phyloP scores from a whole-genome alignment of 345 rosid genomes.

The Nasturtium officinale region DNA sequence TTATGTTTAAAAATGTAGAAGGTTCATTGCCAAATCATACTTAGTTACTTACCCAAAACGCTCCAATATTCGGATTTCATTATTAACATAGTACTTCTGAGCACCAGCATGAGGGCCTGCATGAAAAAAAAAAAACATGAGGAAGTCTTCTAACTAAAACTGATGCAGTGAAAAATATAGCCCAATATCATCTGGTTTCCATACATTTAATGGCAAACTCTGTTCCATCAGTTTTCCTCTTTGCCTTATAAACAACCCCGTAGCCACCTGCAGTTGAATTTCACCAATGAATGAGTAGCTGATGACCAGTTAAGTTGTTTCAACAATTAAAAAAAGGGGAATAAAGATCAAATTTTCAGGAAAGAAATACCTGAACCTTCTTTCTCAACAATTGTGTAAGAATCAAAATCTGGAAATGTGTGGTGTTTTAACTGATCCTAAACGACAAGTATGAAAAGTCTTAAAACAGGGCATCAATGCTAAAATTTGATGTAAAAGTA shows the following conservation, averaged over 20 bases:
- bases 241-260: constrained; percentile 86
- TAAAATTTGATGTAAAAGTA: background rate
- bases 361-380: constrained; percentile 82
- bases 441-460: constrained; percentile 16
- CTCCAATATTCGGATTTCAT: constrained; percentile 84
- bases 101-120: constrained; percentile 91
- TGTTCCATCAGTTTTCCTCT: constrained; percentile 67
- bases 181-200: constrained; percentile 34
- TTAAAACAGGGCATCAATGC: constrained; percentile 2
- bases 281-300: constrained; percentile 15
- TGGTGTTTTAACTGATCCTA: constrained; percentile 58
- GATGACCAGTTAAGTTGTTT: constrained; percentile 12
- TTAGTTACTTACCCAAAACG: constrained; percentile 87
- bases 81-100: constrained; percentile 62
- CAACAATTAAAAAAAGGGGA: background rate
- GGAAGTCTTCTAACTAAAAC: constrained; percentile 23
- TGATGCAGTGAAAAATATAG: constrained; percentile 18
- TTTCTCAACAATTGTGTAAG: constrained; percentile 72
- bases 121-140: constrained; percentile 37
- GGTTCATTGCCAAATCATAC: constrained; percentile 20
- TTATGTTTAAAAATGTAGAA: background rate
- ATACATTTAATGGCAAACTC: constrained; percentile 92
- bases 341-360: background rate
- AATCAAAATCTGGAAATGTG: constrained; percentile 69
- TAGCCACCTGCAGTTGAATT: constrained; percentile 78